These are phyloP conservation scores for Huntiella bhutanensis DNA, from an alignment of 2,329 filamentous ascomycete genomes.

Conservation along the genomic window DNA sequence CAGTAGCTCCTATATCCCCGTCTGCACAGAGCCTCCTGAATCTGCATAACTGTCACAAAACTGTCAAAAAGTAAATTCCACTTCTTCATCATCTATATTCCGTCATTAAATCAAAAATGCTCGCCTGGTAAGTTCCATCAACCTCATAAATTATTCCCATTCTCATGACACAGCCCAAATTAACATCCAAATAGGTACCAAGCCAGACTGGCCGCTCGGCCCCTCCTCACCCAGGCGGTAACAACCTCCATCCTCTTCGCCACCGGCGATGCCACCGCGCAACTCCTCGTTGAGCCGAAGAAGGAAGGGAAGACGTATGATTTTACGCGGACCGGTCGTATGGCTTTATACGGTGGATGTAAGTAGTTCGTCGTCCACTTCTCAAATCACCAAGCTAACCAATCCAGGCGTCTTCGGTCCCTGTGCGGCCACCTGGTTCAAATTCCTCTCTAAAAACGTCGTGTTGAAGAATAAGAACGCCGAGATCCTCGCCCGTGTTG, in stretches of 20 bases:
- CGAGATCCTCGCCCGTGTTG: conserved; percentile 61
- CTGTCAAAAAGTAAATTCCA: too few species aligned
- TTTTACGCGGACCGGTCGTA: conserved; percentile 49
- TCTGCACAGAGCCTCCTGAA: too few species aligned
- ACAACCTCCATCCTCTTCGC: conserved; percentile 86
- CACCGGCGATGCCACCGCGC: conserved; percentile 75
- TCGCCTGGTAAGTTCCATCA: conserved; percentile 1
- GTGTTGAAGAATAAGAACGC: conserved; percentile 41
- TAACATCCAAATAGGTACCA: conserved; percentile 50
- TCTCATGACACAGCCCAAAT: neutral
- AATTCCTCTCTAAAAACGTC: conserved; percentile 54
- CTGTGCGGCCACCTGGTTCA: conserved; percentile 72
- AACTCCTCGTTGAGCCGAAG: conserved; percentile 73
- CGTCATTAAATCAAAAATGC: neutral
- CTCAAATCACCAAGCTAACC: conserved; percentile 4
- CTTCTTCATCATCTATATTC: too few species aligned
- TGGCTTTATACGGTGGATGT: conserved; percentile 66
- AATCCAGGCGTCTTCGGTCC: conserved; percentile 56
- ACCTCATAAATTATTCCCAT: neutral
- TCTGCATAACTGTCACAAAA: too few species aligned
- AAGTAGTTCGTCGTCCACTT: conserved; percentile 17
- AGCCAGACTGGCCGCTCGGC: conserved; percentile 56
- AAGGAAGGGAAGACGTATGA: conserved; percentile 53
- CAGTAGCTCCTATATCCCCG: too few species aligned
- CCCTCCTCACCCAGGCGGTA: conserved; percentile 75